Evolutionary conservation across 305 asterid species (phyloP), one percentile per base, ranked within the genome.

Genomic region (Caryopteris hybrid): DNA sequence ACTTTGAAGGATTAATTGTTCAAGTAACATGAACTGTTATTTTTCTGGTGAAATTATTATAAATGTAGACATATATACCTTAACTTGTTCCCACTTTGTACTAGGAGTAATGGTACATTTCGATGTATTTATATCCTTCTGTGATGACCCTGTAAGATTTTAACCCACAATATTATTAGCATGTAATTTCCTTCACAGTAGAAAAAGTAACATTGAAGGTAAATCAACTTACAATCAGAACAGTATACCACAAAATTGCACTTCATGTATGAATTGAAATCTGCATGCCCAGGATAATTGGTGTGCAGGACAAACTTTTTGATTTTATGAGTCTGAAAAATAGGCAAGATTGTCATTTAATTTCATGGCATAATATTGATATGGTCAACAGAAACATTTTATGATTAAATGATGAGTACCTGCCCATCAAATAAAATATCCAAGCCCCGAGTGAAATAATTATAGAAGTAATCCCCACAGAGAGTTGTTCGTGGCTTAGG

Each of bases 231-330:
- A 91, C 96, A 31, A 66, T 87, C 90, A 38, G 86, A 74, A 63
- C 73, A 69, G 67, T 72, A 65, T 71, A 89, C 82, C 69, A 88
- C 83, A 67, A 92, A 92, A 75, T 92, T 92, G 86, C 96, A 90
- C 75, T 89, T 92, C 91, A 89, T 88, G 70, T 92, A 92, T 22
- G 96, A 84, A 78, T 92, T 92, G 82, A 92, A 92, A 88, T 92
- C 97, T 3, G 92, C 87, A 72, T 92, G 96, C 61, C 98, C 98
- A 1, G 97, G 97, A 77, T 86, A 92, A 84, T 92, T 92, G 7
- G 97, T 88, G 53, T 89, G 98, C 82, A 92, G 84, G 52, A 92
- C 95, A 75, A 92, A 92, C 81, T 92, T 92, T 75, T 89, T 92
- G 41, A 89, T 76, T 74, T 84, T 92, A 68, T 92, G 98, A 0